Conservation (phyloP, 2,329 filamentous ascomycete genomes). For the Fusarium incarnatum region DNA sequence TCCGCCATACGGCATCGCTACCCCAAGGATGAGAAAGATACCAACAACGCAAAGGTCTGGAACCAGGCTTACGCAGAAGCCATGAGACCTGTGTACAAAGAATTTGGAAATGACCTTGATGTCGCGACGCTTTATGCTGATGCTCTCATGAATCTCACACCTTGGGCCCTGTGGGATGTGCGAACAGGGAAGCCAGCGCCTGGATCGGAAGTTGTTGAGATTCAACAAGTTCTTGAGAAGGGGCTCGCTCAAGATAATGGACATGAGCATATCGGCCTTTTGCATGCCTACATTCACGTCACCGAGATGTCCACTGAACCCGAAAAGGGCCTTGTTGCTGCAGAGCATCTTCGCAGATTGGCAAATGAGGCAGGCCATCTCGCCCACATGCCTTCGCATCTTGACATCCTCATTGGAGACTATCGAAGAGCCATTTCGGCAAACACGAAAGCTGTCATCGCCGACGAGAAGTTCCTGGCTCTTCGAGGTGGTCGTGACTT, state of each 20-base stretch:
- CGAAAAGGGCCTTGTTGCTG: slow-evolving; percentile 68
- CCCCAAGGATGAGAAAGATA: slow-evolving; percentile 59
- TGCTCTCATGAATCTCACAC: slow-evolving; percentile 58
- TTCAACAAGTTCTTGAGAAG: slow-evolving; percentile 51
- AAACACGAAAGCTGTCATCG: slow-evolving; percentile 72
- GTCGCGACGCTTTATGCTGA: slow-evolving; percentile 50
- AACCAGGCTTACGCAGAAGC: slow-evolving; percentile 45
- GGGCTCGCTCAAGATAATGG: slow-evolving; percentile 60
- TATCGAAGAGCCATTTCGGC: slow-evolving; percentile 70
- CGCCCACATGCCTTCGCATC: slow-evolving; percentile 79
- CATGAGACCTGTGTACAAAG: slow-evolving; percentile 51
- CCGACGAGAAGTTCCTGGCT: slow-evolving; percentile 73
- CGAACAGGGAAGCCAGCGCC: slow-evolving; percentile 49
- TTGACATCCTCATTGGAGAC: slow-evolving; percentile 78
- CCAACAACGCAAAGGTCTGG: slow-evolving; percentile 56
- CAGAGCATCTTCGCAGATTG: slow-evolving; percentile 71
- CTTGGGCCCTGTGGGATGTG: slow-evolving; percentile 57
- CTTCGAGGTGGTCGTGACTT: slow-evolving; percentile 71
- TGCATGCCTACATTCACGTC: slow-evolving; percentile 82
- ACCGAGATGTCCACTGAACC: slow-evolving; percentile 78
- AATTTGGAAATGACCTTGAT: slow-evolving; percentile 52
- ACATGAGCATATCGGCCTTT: slow-evolving; percentile 72
- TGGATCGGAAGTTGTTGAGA: slow-evolving; percentile 50
- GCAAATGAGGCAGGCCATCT: slow-evolving; percentile 76
- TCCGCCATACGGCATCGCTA: slow-evolving; percentile 72